Evolutionary conservation across 2,329 filamentous ascomycete genomes (phyloP), one percentile per base, ranked within the genome.

Genomic region (Clarireedia homoeocarpa): DNA sequence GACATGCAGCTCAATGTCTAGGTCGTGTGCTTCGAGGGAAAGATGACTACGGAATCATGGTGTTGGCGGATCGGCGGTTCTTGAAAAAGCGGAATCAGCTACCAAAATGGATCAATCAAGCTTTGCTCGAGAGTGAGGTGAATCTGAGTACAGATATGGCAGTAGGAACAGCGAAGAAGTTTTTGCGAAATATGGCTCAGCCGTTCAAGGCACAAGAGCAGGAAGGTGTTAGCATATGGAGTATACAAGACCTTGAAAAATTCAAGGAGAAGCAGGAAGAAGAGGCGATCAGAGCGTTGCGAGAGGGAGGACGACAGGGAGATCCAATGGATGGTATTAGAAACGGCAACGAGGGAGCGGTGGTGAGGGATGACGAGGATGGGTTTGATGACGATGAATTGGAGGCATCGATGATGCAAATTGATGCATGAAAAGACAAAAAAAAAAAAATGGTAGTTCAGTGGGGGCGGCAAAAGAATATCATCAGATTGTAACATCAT

Each of bases 1-100:
- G 94, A n/a, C 94, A 99, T 70, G 94, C 94, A 14, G 92, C 94
- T 0, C 94, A 99, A 70, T 99, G 94, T 67, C 77, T 99, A 1
- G 95, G 94, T 14, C 91, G 94, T 69, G 94, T 99, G 45, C 76
- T 99, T 60, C 81, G 94, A 65, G 94, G 94, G 24, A 99, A 99
- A 71, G 95, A 99, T 69, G 94, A 99, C 72, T 99, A 99, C 71
- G 94, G 94, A n/a, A 89, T 99, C 76, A 99, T 99, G 94, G 92
- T 99, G 4, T 78, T 99, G 27, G 94, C 95, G 2, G 94, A 99
- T 71, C 85, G 89, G 44, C 84, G 94, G 17, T 99, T 96, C 71
- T 86, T 90, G 69, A 95, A 94, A 75, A 97, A 97, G 74, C 80
- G 91, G 39, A 78, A 73, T 3, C 95, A 99, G 72, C 77, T 99